Evolutionary conservation across 2,329 filamentous ascomycete species (phyloP).

Genomic region (Alternaria longipes): DNA sequence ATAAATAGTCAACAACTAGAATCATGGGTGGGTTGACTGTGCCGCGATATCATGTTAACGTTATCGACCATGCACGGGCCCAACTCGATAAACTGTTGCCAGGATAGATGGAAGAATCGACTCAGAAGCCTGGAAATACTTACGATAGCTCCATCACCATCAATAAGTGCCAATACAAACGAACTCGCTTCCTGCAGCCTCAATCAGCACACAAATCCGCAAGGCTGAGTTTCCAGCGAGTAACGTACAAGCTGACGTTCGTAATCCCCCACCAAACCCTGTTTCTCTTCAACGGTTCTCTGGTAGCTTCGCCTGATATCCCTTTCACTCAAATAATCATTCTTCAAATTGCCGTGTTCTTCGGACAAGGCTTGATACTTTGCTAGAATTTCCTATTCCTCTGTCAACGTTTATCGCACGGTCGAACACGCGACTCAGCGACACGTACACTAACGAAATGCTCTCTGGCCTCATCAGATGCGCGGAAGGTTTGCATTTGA

Average conservation of each 20-base stretch:
- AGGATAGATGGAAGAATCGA: neutral
- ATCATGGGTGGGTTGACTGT: neutral
- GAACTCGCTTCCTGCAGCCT: conserved; percentile 46
- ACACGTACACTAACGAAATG: conserved; percentile 42
- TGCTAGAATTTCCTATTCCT: conserved; percentile 39
- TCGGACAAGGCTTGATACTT: conserved; percentile 37
- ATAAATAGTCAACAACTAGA: neutral
- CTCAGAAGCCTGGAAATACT: conserved; percentile 22
- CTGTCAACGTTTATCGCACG: conserved; percentile 29
- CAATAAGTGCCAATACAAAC: conserved; percentile 58
- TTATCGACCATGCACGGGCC: neutral
- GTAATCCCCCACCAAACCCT: conserved; percentile 29
- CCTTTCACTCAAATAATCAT: conserved; percentile 45
- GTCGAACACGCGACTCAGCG: conserved; percentile 9
- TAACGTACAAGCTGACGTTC: conserved; percentile 39
- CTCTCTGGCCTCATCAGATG: conserved; percentile 50
- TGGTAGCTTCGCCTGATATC: conserved; percentile 46
- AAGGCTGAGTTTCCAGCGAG: conserved; percentile 8
- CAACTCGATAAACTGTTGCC: neutral
- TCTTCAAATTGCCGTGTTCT: conserved; percentile 38
- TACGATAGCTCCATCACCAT: conserved; percentile 61
- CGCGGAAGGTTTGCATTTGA: conserved; percentile 46
- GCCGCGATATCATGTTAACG: neutral
- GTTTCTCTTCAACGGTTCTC: conserved; percentile 29
- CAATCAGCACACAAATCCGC: conserved; percentile 7